Evolutionary conservation across 495 filamentous ascomycete genomes (phyloP), one percentile per base, ranked within the genome.

Genomic region (Podospora pseudoanserina): DNA sequence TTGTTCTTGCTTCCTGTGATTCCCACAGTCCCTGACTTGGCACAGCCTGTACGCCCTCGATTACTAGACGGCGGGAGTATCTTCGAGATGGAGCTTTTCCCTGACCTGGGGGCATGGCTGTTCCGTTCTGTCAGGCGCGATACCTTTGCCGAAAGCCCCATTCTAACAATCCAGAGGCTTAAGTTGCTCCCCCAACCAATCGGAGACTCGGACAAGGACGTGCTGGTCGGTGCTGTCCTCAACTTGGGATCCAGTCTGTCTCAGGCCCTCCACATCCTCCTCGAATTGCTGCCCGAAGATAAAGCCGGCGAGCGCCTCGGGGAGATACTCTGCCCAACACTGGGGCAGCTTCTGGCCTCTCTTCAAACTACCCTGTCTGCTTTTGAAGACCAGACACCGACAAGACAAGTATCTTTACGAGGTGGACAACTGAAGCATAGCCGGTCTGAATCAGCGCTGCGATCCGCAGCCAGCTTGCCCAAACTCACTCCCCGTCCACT

Each of bases 301-400:
- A 70, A 74, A 30, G 73, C 73, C 1, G 68, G 70, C 9, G 73
- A 76, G 27, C 68, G 75, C 26, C 67, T 76, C 28, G 73, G 68
- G 27, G 75, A 77, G 53, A 71, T 76, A 0, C 60, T 77, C 16
- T 75, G 69, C 44, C 74, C 74, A 13, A 76, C 75, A 1, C 72
- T 77, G 13, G 71, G 72, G 2, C 72, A 72, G n/a, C 70, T 77
- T 5, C 65, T 73, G 9, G 27, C 64, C 27, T 63, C 70, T 0
- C 65, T 77, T 4, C 57, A 70, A 44, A 62, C 59, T 18, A 72
- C 71, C 3, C 39, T 76, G 19, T 58, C 64, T 26, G 65, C 67
- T 2, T 67, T 73, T 68, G 66, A 70, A 20, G 20, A 3, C 23
- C 55, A 34, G n/a, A 3, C 60, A 34, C 18, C 65, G 19, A 23